Evolutionary conservation across 2,329 filamentous ascomycete genomes (phyloP).

Genomic region (Ilyonectria robusta): DNA sequence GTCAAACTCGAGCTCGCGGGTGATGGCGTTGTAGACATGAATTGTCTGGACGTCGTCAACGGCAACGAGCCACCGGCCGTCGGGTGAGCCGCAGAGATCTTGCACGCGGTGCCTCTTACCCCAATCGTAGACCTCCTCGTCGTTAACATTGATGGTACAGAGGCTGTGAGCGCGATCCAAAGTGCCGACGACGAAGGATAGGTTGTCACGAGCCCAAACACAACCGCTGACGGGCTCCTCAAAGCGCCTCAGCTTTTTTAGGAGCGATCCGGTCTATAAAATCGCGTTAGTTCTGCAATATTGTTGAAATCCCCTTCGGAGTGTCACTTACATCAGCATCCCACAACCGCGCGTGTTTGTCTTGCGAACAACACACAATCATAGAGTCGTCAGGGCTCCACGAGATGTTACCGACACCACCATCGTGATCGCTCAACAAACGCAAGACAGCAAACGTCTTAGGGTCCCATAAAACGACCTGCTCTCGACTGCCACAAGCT

Average conservation of each 20-base stretch:
- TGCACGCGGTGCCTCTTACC: slow-evolving; percentile 81
- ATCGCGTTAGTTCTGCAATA: slow-evolving; percentile 36
- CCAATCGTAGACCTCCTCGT: slow-evolving; percentile 76
- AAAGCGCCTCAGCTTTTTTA: slow-evolving; percentile 78
- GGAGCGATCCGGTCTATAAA: slow-evolving; percentile 71
- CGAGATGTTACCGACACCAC: slow-evolving; percentile 82
- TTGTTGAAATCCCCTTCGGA: not conserved
- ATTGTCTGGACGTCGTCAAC: slow-evolving; percentile 80
- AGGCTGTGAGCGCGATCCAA: slow-evolving; percentile 78
- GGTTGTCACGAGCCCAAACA: slow-evolving; percentile 87
- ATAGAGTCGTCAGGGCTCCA: slow-evolving; percentile 95
- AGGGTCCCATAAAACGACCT: slow-evolving; percentile 87
- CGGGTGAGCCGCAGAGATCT: slow-evolving; percentile 85
- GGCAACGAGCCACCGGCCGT: slow-evolving; percentile 85
- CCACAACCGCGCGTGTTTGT: slow-evolving; percentile 83
- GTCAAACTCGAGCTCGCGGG: slow-evolving; percentile 81
- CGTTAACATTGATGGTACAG: slow-evolving; percentile 78
- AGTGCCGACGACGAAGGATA: slow-evolving; percentile 84
- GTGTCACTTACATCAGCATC: slow-evolving; percentile 71
- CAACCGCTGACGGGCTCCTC: slow-evolving; percentile 90
- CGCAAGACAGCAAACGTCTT: slow-evolving; percentile 76
- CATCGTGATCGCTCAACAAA: slow-evolving; percentile 75
- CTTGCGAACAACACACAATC: slow-evolving; percentile 86
- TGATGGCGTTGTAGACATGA: slow-evolving; percentile 86
- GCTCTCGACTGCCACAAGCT: slow-evolving; percentile 82